Evolutionary conservation across 2,329 filamentous ascomycete genomes (phyloP), one percentile per base, ranked within the genome.

Genomic region (Keithomyces neogunnii): DNA sequence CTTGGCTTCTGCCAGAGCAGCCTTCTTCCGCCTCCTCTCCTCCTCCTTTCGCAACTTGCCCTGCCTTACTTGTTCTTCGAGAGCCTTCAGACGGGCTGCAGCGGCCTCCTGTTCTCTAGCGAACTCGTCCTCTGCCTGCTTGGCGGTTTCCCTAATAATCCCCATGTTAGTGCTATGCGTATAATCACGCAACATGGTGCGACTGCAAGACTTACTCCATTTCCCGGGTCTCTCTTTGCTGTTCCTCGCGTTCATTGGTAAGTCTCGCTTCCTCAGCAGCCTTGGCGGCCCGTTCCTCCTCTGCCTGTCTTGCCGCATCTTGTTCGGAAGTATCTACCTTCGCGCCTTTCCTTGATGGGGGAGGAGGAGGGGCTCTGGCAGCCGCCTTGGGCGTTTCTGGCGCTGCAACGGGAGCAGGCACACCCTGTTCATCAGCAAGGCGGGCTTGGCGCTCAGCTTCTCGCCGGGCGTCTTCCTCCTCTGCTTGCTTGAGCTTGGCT

Each of bases 31-130:
- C 56, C 85, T 88, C 75, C 95, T 96, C 72, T 96, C 93, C 67
- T 99, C 93, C 59, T 95, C 88, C 70, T 96, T 97, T 76, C 89
- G 92, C 49, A 97, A 73, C 73, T 97, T 99, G 62, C 91, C 89
- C 64, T 91, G 88, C 56, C 85, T 85, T 49, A 97, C 90, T 68
- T 96, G 90, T 66, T 97, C 90, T 69, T 99, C 91, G 7, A 99
- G 80, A 13, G 89, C 90, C 65, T 84, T 89, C 29, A 97, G 78
- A 48, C 91, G 89, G 56, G 88, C 87, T 60, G 87, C 83, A 40
- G 91, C 84, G 49, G 87, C 89, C 61, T 90, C 82, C 50, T 86
- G 86, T 69, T 96, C 90, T 58, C 79, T 82, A 33, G 81, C 82
- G 51, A 96, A 78, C 54, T 95, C 90, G 31, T 87, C 82, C 66